Conservation (phyloP, 345 rosid genomes). For the Anastatica hierochuntica region DNA sequence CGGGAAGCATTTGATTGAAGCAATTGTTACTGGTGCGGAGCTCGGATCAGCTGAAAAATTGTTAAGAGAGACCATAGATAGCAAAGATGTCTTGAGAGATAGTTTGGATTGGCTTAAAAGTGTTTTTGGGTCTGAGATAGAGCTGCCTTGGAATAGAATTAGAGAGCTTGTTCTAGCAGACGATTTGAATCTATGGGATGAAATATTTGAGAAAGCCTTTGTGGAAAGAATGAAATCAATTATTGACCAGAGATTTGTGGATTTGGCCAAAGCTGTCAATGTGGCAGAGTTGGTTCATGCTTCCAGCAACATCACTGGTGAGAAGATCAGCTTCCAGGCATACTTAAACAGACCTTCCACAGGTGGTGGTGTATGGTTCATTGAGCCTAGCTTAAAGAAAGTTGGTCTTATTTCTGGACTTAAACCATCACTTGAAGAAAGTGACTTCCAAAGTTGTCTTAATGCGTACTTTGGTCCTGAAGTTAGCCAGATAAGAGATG, state of each 20-base stretch:
- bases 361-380: constrained; percentile 96
- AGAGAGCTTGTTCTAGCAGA: constrained; percentile 82
- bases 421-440: constrained; percentile 46
- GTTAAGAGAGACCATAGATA: constrained; percentile 70
- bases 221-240: constrained; percentile 76
- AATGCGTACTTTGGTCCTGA: constrained; percentile 82
- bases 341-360: constrained; percentile 75
- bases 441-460: constrained; percentile 69
- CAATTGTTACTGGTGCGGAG: constrained; percentile 56
- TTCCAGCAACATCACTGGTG: constrained; percentile 37
- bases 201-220: constrained; percentile 92
- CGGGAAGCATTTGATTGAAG: constrained; percentile 57
- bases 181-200: constrained; percentile 92
- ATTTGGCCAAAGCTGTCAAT: constrained; percentile 45
- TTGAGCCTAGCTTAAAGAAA: constrained; percentile 64
- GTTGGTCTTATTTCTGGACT: constrained; percentile 32
- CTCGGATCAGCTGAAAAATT: constrained; percentile 74
- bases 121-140: constrained; percentile 93
- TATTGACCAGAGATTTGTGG: constrained; percentile 54
- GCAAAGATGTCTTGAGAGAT: constrained; percentile 75
- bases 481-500: constrained; percentile 79
- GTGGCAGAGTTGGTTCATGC: constrained; percentile 42
- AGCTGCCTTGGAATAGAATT: constrained; percentile 92
- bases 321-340: constrained; percentile 54
- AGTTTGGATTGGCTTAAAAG: constrained; percentile 92